Conservation (phyloP, 2,329 filamentous ascomycete genomes). For the Peltaster fructicola region DNA sequence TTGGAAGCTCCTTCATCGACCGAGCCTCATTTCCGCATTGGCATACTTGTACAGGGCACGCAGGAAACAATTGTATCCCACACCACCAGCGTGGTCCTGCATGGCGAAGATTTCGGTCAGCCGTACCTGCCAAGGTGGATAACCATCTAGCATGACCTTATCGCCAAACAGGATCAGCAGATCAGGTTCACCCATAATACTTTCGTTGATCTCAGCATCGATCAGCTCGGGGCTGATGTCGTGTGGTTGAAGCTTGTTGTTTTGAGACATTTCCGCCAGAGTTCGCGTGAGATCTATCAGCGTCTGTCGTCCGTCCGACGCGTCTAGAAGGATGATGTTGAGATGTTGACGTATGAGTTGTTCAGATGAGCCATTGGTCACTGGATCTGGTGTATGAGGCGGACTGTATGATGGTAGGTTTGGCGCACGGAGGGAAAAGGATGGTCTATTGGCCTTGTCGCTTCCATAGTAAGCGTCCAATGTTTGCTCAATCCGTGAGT, state of each 20-base stretch:
- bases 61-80: conserved; percentile 89
- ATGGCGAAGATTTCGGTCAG: conserved; percentile 81
- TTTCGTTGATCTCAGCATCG: conserved; percentile 65
- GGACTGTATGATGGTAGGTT: conserved; percentile 44
- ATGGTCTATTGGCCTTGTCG: conserved; percentile 40
- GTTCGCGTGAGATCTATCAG: conserved; percentile 92
- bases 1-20: conserved; percentile 37
- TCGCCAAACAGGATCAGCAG: conserved; percentile 76
- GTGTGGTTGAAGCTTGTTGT: conserved; percentile 58
- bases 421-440: conserved; percentile 55
- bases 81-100: conserved; percentile 29
- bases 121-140: conserved; percentile 90
- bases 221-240: conserved; percentile 79
- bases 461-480: conserved; percentile 76
- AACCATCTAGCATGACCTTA: conserved; percentile 68
- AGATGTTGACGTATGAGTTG: conserved; percentile 27
- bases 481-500: conserved; percentile 61
- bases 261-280: conserved; percentile 84
- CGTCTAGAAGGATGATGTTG: conserved; percentile 62
- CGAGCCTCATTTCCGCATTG: conserved; percentile 74
- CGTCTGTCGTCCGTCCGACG: conserved; percentile 78
- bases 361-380: conserved; percentile 10
- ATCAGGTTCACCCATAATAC: conserved; percentile 76
- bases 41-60: conserved; percentile 69
- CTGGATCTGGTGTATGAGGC: conserved; percentile 11